These are phyloP conservation scores for Plectosphaerella plurivora DNA, from an alignment of 2,329 filamentous ascomycete genomes.

Conservation along the genomic window DNA sequence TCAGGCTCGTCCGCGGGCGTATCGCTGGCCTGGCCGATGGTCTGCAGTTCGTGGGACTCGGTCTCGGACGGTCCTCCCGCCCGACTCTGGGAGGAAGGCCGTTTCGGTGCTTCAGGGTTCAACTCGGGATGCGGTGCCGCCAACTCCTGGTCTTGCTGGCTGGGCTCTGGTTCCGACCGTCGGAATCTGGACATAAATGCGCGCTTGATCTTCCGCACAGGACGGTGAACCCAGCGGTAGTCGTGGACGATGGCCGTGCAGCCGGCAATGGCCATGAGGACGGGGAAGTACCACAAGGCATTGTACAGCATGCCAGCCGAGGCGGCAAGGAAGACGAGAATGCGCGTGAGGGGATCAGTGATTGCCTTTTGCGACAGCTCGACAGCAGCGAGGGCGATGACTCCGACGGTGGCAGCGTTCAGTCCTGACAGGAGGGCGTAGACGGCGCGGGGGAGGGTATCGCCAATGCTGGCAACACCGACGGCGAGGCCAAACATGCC, in stretches of 20 bases:
- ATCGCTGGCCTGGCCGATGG: no score
- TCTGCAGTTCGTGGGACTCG: no score
- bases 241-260: constrained; percentile 52
- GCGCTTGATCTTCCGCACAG: constrained; percentile 11
- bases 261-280: constrained; percentile 55
- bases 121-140: no score
- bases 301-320: constrained; percentile 66
- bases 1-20: no score
- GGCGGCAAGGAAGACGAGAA: constrained; percentile 60
- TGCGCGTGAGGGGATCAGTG: constrained; percentile 56
- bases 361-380: constrained; percentile 65
- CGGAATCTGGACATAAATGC: no score
- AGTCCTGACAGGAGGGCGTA: constrained; percentile 69
- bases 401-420: constrained; percentile 67
- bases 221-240: constrained; percentile 41
- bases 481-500: constrained; percentile 66
- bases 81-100: no score
- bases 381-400: constrained; percentile 66
- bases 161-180: no score
- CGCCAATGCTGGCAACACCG: constrained; percentile 56
- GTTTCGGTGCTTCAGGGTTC: no score
- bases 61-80: no score
- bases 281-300: constrained; percentile 70
- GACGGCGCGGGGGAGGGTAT: constrained; percentile 54
- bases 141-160: no score